Evolutionary conservation across 2,329 filamentous ascomycete species (phyloP).

Genomic region (Venturia asperata): DNA sequence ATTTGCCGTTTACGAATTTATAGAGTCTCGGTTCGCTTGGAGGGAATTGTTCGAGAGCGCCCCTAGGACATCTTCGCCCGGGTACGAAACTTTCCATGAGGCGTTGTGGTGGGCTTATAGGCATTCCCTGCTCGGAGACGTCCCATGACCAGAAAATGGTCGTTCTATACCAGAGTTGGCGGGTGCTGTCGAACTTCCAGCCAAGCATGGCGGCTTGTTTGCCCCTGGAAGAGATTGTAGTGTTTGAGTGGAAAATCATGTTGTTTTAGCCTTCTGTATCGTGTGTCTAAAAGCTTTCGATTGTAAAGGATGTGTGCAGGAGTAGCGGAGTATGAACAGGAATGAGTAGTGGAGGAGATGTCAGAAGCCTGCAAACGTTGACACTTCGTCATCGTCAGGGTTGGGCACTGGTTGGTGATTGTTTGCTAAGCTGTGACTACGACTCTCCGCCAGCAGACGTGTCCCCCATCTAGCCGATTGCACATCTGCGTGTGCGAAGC

Average conservation of each 20-base stretch:
- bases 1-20: not conserved
- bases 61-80: not conserved
- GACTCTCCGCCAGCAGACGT: not conserved
- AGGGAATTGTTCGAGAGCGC: not conserved
- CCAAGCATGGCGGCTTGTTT: not conserved
- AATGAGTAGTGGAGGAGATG: not conserved
- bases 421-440: not conserved
- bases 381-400: not conserved
- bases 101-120: not conserved
- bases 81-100: not conserved
- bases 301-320: not conserved
- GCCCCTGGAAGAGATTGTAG: not conserved
- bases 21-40: not conserved
- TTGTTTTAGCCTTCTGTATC: not conserved
- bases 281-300: not conserved
- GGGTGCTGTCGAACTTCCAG: not conserved
- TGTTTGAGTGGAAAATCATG: not conserved
- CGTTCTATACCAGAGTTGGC: not conserved
- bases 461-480: not conserved
- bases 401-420: not conserved
- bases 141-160: constrained; percentile 5
- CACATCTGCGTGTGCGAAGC: not conserved
- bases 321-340: not conserved
- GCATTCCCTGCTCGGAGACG: not conserved
- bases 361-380: not conserved